Base-by-base conservation (phyloP, 78 protist species). In the Anaeramoeba flamelloides region DNA sequence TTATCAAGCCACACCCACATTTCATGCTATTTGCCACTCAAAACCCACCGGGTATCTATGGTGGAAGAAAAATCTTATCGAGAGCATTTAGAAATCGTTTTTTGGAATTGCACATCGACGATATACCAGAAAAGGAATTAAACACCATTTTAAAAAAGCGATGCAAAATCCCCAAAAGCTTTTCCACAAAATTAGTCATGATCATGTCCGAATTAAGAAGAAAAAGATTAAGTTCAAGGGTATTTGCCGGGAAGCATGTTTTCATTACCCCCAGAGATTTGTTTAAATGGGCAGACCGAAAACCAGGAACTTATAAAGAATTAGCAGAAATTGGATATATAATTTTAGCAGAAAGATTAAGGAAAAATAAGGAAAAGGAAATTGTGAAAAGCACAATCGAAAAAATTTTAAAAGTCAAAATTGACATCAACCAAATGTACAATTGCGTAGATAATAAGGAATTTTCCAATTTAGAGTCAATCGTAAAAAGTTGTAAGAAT, bases 1-100 rank as follows among this genome's bases (percentile, higher is more conserved):
- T 79, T 37, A 79, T 98, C 17, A 38, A 41, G 36, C 96, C 98
- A n/a, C 98, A 95, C 85, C 94, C 96, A 30, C 74, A 86, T 83
- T 98, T 98, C 85, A 69, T 83, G 90, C 89, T 98, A 40, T 98
- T 98, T 74, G 99, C 99, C 1, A 98, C 99, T 2, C 99, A 98
- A 85, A 98, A 98, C 87, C 99, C 99, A 1, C 91, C 99, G 0
- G 99, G 99, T 0, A 76, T 87, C 32, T 98, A 98, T 88, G 99
- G 99, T 30, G 99, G 99, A 17, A 86, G 99, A 2, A 98, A 97
- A 85, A 84, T 38, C 22, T 78, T 81, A 8, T 81, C 85, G 1
- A 85, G 97, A 12, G 98, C 98, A 26, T 93, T 94, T 80, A 86
- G 96, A 41, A 93, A 92, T 75, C 92, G 98, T 1, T 96, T 96